A percentile compares a stretch with the other conserved stretches of the same genome.
phyloP scores from a whole-genome alignment of 2,329 filamentous ascomycete species.

The Neoarthrinium moseri region DNA sequence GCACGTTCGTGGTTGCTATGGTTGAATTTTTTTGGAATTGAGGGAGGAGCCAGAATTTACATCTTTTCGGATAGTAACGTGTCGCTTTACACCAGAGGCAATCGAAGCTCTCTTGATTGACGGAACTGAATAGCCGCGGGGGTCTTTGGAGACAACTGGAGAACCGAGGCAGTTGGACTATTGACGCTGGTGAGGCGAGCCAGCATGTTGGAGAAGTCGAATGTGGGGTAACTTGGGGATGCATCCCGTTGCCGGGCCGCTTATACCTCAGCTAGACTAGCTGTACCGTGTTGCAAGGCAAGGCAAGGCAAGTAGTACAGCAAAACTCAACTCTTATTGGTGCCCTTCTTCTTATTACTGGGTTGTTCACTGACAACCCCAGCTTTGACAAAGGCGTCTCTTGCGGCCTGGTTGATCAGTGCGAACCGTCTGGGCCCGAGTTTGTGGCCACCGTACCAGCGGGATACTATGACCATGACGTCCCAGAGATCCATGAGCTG shows the following conservation, averaged over 20 bases:
- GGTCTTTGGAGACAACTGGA: background rate
- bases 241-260: too few relatives aligned
- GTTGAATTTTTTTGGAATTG: too few relatives aligned
- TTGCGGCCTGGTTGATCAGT: constrained; percentile 81
- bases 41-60: too few relatives aligned
- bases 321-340: background rate
- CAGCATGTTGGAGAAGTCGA: background rate
- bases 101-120: background rate
- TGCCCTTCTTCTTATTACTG: constrained; percentile 39
- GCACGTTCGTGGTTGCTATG: too few relatives aligned
- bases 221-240: constrained; percentile 8
- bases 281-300: too few relatives aligned
- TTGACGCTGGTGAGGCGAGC: background rate
- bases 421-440: constrained; percentile 87
- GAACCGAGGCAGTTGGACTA: constrained; percentile 9
- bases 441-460: constrained; percentile 93
- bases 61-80: background rate
- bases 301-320: too few relatives aligned
- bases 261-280: too few relatives aligned
- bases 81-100: background rate
- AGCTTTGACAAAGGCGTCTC: constrained; percentile 79
- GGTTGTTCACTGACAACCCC: constrained; percentile 61
- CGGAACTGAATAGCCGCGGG: constrained; percentile 10
- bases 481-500: constrained; percentile 95
- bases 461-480: constrained; percentile 85